Percentiles rank a stretch among this genome's conserved stretches.
Evolutionary conservation across 441 rosid genomes (phyloP).

Genomic region (Aquilaria agallochum): DNA sequence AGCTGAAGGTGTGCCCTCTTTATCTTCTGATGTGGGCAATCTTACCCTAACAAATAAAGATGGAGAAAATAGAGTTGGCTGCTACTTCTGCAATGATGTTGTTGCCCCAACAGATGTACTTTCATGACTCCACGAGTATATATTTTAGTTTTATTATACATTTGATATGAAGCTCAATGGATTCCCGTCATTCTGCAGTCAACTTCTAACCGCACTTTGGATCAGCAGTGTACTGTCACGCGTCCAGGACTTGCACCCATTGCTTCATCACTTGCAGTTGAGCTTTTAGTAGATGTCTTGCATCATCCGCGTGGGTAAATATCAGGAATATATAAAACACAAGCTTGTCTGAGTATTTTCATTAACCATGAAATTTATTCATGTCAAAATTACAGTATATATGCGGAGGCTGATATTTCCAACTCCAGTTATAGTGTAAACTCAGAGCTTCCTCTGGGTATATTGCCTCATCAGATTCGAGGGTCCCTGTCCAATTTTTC

Average conservation of each 20-base stretch:
- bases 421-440: slow-evolving; percentile 35
- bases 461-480: slow-evolving; percentile 92
- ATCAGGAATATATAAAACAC: background rate
- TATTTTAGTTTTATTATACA: background rate
- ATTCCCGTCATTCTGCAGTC: slow-evolving; percentile 46
- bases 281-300: slow-evolving; percentile 73
- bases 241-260: slow-evolving; percentile 97
- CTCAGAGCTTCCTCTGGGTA: slow-evolving; percentile 73
- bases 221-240: slow-evolving; percentile 97
- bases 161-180: slow-evolving; percentile 10
- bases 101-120: slow-evolving; percentile 95
- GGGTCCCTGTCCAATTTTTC: slow-evolving; percentile 84
- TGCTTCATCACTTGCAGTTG: slow-evolving; percentile 90
- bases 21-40: slow-evolving; percentile 36
- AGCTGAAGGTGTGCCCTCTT: slow-evolving; percentile 20
- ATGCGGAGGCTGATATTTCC: slow-evolving; percentile 59
- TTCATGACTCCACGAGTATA: slow-evolving; percentile 8
- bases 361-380: no score
- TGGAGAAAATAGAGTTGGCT: slow-evolving; percentile 63
- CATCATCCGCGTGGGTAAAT: slow-evolving; percentile 87
- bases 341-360: no score
- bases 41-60: slow-evolving; percentile 34
- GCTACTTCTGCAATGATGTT: slow-evolving; percentile 98
- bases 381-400: slow-evolving; percentile 36
- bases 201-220: slow-evolving; percentile 86